phyloP scores from a whole-genome alignment of 257 asterid genomes.

The Solanum pennellii region DNA sequence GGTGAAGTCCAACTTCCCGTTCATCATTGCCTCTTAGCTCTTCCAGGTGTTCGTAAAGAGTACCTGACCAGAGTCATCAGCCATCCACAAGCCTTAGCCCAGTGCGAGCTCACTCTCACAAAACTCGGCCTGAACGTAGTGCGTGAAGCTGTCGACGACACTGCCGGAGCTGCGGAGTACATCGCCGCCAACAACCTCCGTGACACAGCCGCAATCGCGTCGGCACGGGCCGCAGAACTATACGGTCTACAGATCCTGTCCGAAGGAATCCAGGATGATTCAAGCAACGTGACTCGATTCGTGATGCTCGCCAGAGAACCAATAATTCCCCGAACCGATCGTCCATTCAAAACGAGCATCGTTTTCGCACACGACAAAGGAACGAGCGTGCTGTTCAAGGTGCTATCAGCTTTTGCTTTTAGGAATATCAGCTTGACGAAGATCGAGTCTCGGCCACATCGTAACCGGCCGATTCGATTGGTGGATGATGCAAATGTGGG shows the following conservation, averaged over 20 bases:
- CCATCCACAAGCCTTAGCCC: constrained; percentile 86
- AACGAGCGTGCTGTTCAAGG: constrained; percentile 68
- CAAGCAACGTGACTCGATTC: constrained; percentile 76
- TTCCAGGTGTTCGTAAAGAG: constrained; percentile 61
- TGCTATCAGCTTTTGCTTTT: constrained; percentile 74
- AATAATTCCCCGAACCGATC: constrained; percentile 63
- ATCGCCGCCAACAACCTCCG: constrained; percentile 49
- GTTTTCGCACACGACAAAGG: constrained; percentile 82
- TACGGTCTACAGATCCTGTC: constrained; percentile 55
- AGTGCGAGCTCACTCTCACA: constrained; percentile 76
- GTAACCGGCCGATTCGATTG: constrained; percentile 55
- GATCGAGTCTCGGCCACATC: constrained; percentile 83
- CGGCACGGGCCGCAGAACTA: constrained; percentile 77
- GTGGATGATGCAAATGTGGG: constrained; percentile 60
- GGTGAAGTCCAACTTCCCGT: constrained; percentile 88
- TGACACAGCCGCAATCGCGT: constrained; percentile 82
- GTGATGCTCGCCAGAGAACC: constrained; percentile 91
- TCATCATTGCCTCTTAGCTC: constrained; percentile 81
- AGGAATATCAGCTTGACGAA: constrained; percentile 67
- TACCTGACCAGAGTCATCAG: constrained; percentile 61
- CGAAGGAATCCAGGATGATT: constrained; percentile 78
- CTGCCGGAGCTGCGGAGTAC: constrained; percentile 86
- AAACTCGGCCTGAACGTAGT: constrained; percentile 42
- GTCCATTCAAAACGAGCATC: constrained; percentile 92
- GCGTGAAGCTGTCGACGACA: constrained; percentile 78